Evolutionary conservation across 1,139 yeast species (phyloP).

Genomic region (Spencermartinsiella ligniputridi): DNA sequence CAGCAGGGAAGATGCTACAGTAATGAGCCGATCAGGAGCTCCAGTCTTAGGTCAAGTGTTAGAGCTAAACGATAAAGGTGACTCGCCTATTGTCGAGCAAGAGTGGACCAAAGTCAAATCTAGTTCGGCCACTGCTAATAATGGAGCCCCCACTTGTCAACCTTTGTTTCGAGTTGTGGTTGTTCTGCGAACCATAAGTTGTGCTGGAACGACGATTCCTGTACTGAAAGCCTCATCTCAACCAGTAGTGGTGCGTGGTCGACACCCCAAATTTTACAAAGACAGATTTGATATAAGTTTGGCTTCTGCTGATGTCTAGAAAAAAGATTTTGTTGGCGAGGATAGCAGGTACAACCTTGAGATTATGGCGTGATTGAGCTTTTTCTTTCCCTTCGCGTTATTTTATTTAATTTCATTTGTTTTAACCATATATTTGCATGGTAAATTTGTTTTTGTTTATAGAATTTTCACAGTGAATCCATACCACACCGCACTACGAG

Average conservation of each 20-base stretch:
- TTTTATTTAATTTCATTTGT: no score
- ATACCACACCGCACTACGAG: no score
- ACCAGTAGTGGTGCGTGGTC: slow-evolving; percentile 60
- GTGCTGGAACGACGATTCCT: slow-evolving; percentile 5
- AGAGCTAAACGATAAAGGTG: not conserved
- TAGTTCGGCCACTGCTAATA: slow-evolving; percentile 14
- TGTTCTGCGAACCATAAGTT: slow-evolving; percentile 7
- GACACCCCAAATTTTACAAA: slow-evolving; percentile 58
- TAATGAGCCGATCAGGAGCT: slow-evolving; percentile 7
- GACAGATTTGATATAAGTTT: slow-evolving; percentile 12
- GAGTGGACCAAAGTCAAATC: slow-evolving; percentile 14
- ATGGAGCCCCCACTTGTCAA: slow-evolving; percentile 15
- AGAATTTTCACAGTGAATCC: no score
- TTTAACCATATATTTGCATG: no score
- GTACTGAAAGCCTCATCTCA: slow-evolving; percentile 9
- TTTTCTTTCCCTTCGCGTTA: not conserved
- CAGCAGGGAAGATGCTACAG: slow-evolving; percentile 4
- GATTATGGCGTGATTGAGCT: not conserved
- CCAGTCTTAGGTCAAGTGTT: slow-evolving; percentile 1
- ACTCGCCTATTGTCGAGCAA: not conserved
- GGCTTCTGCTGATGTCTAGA: not conserved
- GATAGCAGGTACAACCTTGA: no score
- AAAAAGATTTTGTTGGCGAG: not conserved
- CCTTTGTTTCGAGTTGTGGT: slow-evolving; percentile 13
- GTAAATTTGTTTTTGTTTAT: no score